phyloP scores from a whole-genome alignment of 2,329 filamentous ascomycete genomes.

The Aspergillus arachidicola region DNA sequence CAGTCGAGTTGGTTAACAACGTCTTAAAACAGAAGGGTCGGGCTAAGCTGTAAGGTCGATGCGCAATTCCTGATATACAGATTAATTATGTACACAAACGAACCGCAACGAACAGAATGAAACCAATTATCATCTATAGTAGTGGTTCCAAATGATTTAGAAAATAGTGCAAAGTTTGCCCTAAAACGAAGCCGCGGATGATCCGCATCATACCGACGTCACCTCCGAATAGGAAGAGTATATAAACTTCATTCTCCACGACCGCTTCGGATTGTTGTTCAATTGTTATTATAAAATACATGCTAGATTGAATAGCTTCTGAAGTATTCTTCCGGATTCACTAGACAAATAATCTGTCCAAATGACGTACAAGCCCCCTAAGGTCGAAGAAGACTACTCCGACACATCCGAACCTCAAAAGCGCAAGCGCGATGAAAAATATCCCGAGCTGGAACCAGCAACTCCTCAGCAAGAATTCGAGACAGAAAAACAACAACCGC shows the following conservation, averaged over 20 bases:
- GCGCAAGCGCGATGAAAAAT: constrained; percentile 20
- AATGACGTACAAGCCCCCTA: constrained; percentile 25
- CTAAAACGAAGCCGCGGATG: neutral
- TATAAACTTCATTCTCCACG: neutral
- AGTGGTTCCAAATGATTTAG: neutral
- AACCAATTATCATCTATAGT: neutral
- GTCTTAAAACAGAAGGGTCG: constrained; percentile 33
- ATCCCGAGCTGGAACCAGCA: neutral
- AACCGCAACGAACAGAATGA: neutral
- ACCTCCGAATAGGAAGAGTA: neutral
- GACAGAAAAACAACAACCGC: constrained; percentile 16
- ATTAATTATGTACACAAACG: neutral
- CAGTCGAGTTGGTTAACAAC: constrained; percentile 67
- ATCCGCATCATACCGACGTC: constrained; percentile 10
- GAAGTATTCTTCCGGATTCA: neutral
- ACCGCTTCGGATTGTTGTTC: neutral
- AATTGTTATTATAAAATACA: neutral
- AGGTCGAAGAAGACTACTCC: constrained; percentile 24
- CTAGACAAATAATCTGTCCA: neutral
- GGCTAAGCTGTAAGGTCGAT: constrained; percentile 32
- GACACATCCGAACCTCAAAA: constrained; percentile 18
- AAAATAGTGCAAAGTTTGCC: neutral
- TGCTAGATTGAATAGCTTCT: neutral
- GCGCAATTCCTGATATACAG: neutral
- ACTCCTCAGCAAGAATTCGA: constrained; percentile 7